Base-by-base conservation (phyloP, 2,329 filamentous ascomycete genomes). In the Aspergillus flavus region DNA sequence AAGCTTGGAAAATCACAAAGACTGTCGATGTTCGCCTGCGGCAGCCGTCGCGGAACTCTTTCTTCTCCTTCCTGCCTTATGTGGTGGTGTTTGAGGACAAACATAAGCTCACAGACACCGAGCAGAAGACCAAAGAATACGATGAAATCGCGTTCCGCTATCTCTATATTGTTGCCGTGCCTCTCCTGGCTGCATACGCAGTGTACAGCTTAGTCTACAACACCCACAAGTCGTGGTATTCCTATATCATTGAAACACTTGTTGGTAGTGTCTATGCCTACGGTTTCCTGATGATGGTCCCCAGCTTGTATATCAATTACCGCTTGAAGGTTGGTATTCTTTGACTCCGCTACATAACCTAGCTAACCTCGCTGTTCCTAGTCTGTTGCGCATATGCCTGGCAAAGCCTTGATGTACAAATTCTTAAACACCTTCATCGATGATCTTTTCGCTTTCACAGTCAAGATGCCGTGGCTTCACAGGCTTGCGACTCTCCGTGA, bases 401-500 rank as follows among this genome's bases (percentile, higher is more conserved):
- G 86, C 69, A 94, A 93, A 81, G 93, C 95, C 55, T 95, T 99
- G 93, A 94, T 90, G 78, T 97, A 97, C 86, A 97, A 98, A 82
- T 97, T 97, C 81, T 83, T 98, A 68, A 97, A 98, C 82, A 98
- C 95, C 6, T 99, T 99, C 78, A 98, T 99, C 77, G 95, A 99
- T 79, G 95, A 99, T 75, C 84, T 99, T 36, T 99, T 99, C 75
- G 95, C 95, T 2, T 99, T 98, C 74, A 99, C 95, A 45, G 97
- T 99, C 83, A 98, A 98, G 83, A 99, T 99, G 95, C 95, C 95
- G 0, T 88, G 94, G 66, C 84, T 99, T 58, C 95, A 99, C 79
- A 88, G 95, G 19, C 84, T 99, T 57, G 93, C 95, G 0, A 98
- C 95, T 0, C 86, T 99, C 67, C 86, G 95, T 64, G 95, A 99